Evolutionary conservation across 805 yeast genomes (phyloP).

Genomic region (Pachysolen tannophilus): DNA sequence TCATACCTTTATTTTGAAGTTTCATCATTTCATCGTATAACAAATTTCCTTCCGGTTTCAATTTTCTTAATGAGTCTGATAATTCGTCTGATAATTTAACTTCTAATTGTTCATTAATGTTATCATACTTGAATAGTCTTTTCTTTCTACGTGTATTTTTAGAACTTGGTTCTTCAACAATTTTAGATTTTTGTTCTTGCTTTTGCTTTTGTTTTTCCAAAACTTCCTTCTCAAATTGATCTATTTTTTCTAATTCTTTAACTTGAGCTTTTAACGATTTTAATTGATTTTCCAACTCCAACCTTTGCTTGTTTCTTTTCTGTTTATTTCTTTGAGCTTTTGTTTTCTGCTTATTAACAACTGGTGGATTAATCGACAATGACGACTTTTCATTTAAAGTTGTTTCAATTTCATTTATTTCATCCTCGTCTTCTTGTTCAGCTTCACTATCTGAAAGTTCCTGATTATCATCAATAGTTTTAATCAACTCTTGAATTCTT

Average conservation of each 20-base stretch:
- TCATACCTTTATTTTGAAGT: slow-evolving; percentile 76
- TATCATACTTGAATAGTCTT: slow-evolving; percentile 34
- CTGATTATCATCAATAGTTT: slow-evolving; percentile 51
- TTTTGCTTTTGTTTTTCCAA: slow-evolving; percentile 21
- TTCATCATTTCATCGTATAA: slow-evolving; percentile 75
- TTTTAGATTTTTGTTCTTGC: slow-evolving; percentile 1
- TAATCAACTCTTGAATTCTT: slow-evolving; percentile 58
- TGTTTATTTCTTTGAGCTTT: slow-evolving; percentile 67
- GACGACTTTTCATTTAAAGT: slow-evolving; percentile 26
- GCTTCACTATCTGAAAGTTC: slow-evolving; percentile 31
- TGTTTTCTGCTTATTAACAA: slow-evolving; percentile 63
- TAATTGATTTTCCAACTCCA: slow-evolving; percentile 42
- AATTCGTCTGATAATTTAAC: slow-evolving; percentile 87
- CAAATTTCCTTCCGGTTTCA: slow-evolving; percentile 87
- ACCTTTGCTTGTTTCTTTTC: slow-evolving; percentile 51
- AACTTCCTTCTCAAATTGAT: slow-evolving; percentile 37
- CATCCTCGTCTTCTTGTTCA: slow-evolving; percentile 30
- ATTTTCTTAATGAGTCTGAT: slow-evolving; percentile 71
- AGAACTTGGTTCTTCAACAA: slow-evolving; percentile 11
- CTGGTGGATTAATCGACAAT: slow-evolving; percentile 69
- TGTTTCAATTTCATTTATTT: slow-evolving; percentile 25
- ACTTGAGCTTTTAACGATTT: slow-evolving; percentile 55
- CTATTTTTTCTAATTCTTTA: slow-evolving; percentile 45
- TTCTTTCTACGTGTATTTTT: slow-evolving; percentile 24
- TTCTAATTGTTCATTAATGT: slow-evolving; percentile 42